A percentile compares a stretch with the other conserved stretches of the same genome.
Conservation (phyloP, 2,329 filamentous ascomycete genomes). For the Cercospora brassicicola region DNA sequence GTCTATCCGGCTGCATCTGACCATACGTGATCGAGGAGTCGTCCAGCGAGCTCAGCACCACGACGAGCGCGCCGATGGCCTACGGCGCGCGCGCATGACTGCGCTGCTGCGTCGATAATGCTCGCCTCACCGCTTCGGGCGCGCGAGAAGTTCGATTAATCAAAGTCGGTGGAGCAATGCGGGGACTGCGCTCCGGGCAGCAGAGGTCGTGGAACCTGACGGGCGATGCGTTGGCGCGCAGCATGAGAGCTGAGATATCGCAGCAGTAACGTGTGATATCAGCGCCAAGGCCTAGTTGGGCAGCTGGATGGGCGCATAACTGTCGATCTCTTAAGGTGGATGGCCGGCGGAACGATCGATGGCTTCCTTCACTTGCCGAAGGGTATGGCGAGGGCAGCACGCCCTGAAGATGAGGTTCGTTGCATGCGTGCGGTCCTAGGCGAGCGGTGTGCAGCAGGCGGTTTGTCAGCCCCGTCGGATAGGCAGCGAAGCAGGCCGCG, state of each 20-base stretch:
- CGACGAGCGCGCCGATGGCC: slow-evolving; percentile 1
- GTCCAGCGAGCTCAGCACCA: slow-evolving; percentile 3
- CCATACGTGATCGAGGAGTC: slow-evolving; percentile 20
- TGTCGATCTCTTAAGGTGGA: slow-evolving; percentile 1
- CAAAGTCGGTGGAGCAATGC: slow-evolving; percentile 11
- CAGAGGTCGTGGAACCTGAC: slow-evolving; percentile 10
- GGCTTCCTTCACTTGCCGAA: slow-evolving; percentile 9
- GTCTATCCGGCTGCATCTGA: slow-evolving; percentile 11
- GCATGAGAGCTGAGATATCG: background rate
- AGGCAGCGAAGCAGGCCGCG: slow-evolving; percentile 1
- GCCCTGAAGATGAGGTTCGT: background rate
- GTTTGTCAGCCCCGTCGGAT: background rate
- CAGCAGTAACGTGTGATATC: background rate
- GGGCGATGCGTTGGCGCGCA: slow-evolving; percentile 11
- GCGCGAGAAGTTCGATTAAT: background rate
- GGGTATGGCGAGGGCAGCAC: background rate
- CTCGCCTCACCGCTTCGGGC: slow-evolving; percentile 18
- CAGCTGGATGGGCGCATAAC: background rate
- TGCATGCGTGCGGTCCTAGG: background rate
- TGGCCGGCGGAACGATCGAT: background rate
- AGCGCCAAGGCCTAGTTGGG: slow-evolving; percentile 10
- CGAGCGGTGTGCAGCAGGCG: background rate
- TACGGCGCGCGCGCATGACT: slow-evolving; percentile 1
- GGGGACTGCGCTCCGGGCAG: slow-evolving; percentile 1
- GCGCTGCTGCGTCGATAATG: slow-evolving; percentile 6